phyloP scores from a whole-genome alignment of 345 rosid genomes.

The Eucalyptus regnans region DNA sequence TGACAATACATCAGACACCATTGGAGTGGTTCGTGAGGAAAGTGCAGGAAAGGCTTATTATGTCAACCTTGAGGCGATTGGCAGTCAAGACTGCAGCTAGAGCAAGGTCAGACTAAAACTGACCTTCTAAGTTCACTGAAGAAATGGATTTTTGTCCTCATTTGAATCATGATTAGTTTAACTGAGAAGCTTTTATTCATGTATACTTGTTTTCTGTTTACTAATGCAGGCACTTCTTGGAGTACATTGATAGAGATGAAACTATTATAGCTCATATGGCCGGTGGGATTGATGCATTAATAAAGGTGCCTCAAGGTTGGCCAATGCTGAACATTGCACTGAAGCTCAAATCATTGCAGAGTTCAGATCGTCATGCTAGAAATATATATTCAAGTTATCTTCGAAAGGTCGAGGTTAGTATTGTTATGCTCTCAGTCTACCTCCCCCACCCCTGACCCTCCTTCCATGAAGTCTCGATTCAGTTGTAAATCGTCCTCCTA shows the following conservation, averaged over 20 bases:
- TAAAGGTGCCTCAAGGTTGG: slow-evolving; percentile 66
- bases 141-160: not conserved
- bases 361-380: slow-evolving; percentile 24
- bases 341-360: slow-evolving; percentile 37
- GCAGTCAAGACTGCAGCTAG: slow-evolving; percentile 39
- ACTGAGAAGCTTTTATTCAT: not conserved
- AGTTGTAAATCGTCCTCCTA: not conserved
- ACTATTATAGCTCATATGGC: slow-evolving; percentile 46
- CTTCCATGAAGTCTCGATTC: not conserved
- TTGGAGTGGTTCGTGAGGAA: slow-evolving; percentile 57
- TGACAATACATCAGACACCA: slow-evolving; percentile 31
- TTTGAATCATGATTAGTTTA: not conserved
- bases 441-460: not conserved
- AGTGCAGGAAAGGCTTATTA: slow-evolving; percentile 57
- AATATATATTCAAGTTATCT: slow-evolving; percentile 43
- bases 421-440: not conserved
- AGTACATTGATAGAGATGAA: slow-evolving; percentile 63
- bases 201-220: not conserved
- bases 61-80: slow-evolving; percentile 45
- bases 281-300: slow-evolving; percentile 47
- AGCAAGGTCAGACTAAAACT: slow-evolving; percentile 29
- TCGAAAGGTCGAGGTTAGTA: slow-evolving; percentile 54
- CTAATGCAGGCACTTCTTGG: slow-evolving; percentile 46
- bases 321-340: slow-evolving; percentile 37
- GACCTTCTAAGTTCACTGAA: not conserved